Percentiles rank a stretch among this genome's conserved stretches.
These are phyloP conservation scores for Monilinia aucupariae DNA, from an alignment of 2,329 filamentous ascomycete species.

Conservation along the genomic window DNA sequence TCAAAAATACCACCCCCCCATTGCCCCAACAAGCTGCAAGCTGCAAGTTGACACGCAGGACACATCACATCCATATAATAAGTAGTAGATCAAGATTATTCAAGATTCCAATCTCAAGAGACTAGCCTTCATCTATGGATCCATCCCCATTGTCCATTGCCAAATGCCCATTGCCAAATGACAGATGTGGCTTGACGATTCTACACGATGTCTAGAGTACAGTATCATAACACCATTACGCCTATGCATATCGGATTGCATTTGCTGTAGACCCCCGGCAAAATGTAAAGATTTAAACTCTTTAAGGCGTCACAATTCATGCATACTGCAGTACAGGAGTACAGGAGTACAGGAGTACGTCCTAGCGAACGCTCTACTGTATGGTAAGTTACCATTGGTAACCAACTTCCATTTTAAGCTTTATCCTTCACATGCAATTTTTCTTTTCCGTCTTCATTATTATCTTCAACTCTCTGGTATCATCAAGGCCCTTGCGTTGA, in stretches of 20 bases:
- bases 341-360: no score
- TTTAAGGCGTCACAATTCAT: background rate
- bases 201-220: background rate
- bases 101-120: background rate
- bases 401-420: background rate
- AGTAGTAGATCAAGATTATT: background rate
- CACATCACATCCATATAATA: background rate
- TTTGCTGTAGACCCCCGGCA: background rate
- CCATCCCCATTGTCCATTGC: background rate
- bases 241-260: background rate
- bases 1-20: no score
- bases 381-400: no score
- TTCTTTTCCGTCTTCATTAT: no score
- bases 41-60: conserved; percentile 12
- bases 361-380: no score
- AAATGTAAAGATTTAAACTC: background rate
- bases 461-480: background rate
- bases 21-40: background rate
- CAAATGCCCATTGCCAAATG: conserved; percentile 7
- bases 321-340: background rate
- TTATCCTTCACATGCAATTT: background rate
- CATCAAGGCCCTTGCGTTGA: conserved; percentile 8
- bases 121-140: background rate
- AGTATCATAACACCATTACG: background rate
- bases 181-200: background rate